Evolutionary conservation across 768 basidiomycete genomes (phyloP).

Genomic region (Kwoniella dendrophila): DNA sequence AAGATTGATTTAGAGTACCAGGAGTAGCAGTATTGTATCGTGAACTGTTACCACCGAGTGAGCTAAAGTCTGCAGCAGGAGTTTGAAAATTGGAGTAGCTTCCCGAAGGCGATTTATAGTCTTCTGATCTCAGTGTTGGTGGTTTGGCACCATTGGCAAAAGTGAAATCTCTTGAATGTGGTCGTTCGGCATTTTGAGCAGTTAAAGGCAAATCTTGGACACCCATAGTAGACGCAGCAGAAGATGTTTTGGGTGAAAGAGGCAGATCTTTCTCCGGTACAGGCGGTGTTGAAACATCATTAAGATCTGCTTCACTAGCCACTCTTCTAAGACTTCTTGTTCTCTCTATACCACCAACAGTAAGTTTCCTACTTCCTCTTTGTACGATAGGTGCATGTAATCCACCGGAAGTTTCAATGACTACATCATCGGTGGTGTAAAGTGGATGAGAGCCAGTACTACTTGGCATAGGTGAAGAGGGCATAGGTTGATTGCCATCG

Average conservation of each 20-base stretch:
- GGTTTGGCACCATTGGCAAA: constrained; percentile 46
- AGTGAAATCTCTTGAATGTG: constrained; percentile 47
- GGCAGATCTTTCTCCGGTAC: constrained; percentile 15
- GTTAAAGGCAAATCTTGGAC: constrained; percentile 36
- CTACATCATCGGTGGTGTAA: constrained; percentile 41
- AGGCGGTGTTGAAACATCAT: constrained; percentile 11
- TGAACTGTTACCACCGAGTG: constrained; percentile 2
- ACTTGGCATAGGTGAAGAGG: constrained; percentile 15
- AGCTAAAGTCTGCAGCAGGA: constrained; percentile 6
- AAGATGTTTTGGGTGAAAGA: background rate
- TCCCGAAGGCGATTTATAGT: background rate
- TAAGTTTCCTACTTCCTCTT: constrained; percentile 41
- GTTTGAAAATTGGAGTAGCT: constrained; percentile 7
- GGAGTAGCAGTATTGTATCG: constrained; percentile 8
- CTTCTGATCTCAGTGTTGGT: constrained; percentile 25
- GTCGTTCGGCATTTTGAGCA: constrained; percentile 30
- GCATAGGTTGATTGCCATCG: constrained; percentile 12
- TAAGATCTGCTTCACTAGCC: constrained; percentile 49
- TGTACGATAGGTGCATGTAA: constrained; percentile 42
- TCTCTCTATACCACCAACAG: constrained; percentile 35
- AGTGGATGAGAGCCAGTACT: constrained; percentile 16
- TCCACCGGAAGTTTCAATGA: constrained; percentile 48
- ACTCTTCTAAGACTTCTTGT: constrained; percentile 40
- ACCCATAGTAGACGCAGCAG: constrained; percentile 3
- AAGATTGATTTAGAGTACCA: background rate